phyloP scores from a whole-genome alignment of 139 green algal species.

The Chlorella sp. region DNA sequence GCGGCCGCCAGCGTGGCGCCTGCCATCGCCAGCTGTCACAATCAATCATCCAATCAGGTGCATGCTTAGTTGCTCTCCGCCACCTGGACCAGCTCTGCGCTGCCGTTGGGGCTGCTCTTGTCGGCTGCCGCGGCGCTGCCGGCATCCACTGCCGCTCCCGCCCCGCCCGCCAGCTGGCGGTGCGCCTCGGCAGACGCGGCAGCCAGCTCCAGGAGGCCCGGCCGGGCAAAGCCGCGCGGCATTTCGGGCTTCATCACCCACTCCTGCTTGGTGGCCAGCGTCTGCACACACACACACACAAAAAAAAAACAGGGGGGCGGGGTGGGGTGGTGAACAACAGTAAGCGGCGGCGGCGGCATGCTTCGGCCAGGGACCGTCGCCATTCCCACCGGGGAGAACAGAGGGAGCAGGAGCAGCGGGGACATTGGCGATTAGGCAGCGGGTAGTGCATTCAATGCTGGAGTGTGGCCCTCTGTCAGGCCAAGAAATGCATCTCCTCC shows the following conservation, averaged over 20 bases:
- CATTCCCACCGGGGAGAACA: too few species aligned
- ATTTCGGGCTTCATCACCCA: slow-evolving; percentile 75
- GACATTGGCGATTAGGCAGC: too few species aligned
- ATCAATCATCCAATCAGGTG: too few species aligned
- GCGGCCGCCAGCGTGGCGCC: too few species aligned
- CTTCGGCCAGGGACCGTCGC: too few species aligned
- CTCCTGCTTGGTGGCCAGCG: slow-evolving; percentile 67
- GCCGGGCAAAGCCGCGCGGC: neutral
- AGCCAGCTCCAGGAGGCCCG: slow-evolving; percentile 48
- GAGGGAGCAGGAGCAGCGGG: too few species aligned
- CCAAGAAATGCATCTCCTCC: too few species aligned
- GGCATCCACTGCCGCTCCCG: slow-evolving; percentile 5
- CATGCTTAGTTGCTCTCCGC: neutral
- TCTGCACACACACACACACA: too few species aligned
- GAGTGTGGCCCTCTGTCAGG: too few species aligned
- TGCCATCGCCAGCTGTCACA: neutral
- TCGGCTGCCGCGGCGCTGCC: slow-evolving; percentile 16
- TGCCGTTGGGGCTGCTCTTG: slow-evolving; percentile 30
- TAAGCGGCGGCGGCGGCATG: neutral
- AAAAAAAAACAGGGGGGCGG: neutral
- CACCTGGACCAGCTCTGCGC: neutral
- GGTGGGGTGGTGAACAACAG: neutral
- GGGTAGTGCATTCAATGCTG: too few species aligned
- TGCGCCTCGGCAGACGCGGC: slow-evolving; percentile 6
- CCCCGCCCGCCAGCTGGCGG: slow-evolving; percentile 6